Percentiles rank a stretch among this genome's conserved stretches.
phyloP scores from a whole-genome alignment of 1,139 yeast species.

The Magnusiomyces starmeri region DNA sequence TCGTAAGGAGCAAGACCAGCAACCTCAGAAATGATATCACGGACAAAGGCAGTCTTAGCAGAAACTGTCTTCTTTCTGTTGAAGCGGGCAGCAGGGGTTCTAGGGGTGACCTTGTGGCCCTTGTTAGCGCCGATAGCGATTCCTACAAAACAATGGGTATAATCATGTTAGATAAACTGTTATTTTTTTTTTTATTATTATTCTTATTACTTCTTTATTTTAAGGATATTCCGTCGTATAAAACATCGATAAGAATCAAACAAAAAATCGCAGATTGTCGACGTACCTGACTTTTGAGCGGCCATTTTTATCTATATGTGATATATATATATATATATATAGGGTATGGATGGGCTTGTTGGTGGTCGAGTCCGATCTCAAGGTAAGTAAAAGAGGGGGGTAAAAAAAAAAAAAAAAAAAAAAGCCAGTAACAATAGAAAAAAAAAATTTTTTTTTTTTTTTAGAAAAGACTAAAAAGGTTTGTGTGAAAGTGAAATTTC shows the following conservation, averaged over 20 bases:
- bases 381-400: not conserved
- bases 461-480: too few species aligned
- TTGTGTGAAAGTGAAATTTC: too few species aligned
- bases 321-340: slow-evolving; percentile 3
- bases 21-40: slow-evolving; percentile 94
- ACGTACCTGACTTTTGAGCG: slow-evolving; percentile 17
- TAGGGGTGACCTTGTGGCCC: slow-evolving; percentile 95
- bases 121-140: slow-evolving; percentile 98
- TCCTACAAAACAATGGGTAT: slow-evolving; percentile 44
- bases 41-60: slow-evolving; percentile 93
- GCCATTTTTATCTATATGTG: too few species aligned
- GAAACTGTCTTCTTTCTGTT: slow-evolving; percentile 96
- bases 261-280: too few species aligned
- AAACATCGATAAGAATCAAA: not conserved
- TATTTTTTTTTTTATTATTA: too few species aligned
- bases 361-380: slow-evolving; percentile 10
- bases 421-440: too few species aligned
- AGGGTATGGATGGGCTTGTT: slow-evolving; percentile 9
- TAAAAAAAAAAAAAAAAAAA: not conserved
- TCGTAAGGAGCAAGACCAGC: slow-evolving; percentile 99
- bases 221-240: too few species aligned
- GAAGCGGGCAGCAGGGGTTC: slow-evolving; percentile 89
- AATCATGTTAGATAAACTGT: not conserved
- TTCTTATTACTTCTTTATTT: too few species aligned
- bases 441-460: too few species aligned